These are phyloP conservation scores for Torrubiella hemipterigena DNA, from an alignment of 2,329 filamentous ascomycete species.

Conservation along the genomic window DNA sequence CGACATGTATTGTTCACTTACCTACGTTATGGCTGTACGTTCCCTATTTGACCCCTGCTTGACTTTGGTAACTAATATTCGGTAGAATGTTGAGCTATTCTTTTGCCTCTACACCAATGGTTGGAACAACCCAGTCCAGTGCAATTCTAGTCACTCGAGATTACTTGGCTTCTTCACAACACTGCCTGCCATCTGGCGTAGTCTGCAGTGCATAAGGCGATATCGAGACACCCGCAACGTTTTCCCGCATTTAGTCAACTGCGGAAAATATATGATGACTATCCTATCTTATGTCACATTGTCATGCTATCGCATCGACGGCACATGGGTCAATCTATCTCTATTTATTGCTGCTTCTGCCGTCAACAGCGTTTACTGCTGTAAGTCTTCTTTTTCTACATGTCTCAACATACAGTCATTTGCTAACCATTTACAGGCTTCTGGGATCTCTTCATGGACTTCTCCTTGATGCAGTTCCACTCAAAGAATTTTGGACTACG, in stretches of 20 bases:
- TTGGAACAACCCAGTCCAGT: constrained; percentile 63
- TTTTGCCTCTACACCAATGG: constrained; percentile 80
- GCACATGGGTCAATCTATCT: constrained; percentile 42
- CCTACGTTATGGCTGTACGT: constrained; percentile 77
- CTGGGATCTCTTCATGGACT: constrained; percentile 96
- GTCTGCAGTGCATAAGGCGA: constrained; percentile 80
- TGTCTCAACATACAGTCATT: background rate
- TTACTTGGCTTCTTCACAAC: constrained; percentile 75
- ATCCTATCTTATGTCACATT: constrained; percentile 69
- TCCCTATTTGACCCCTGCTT: background rate
- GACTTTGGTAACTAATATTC: constrained; percentile 5
- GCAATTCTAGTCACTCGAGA: constrained; percentile 77
- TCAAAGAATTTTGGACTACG: constrained; percentile 58
- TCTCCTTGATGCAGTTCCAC: constrained; percentile 73
- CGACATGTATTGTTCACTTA: constrained; percentile 94
- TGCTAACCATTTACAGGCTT: constrained; percentile 37
- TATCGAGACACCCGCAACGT: constrained; percentile 76
- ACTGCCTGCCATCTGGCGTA: constrained; percentile 80
- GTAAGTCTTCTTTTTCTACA: constrained; percentile 29
- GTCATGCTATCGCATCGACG: constrained; percentile 71
- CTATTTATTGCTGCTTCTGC: constrained; percentile 70
- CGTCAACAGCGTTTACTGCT: constrained; percentile 76
- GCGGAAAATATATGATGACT: constrained; percentile 79
- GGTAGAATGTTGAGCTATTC: constrained; percentile 77
- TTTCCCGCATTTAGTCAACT: constrained; percentile 88